A percentile compares a stretch with the other conserved stretches of the same genome.
Conservation (phyloP, 768 basidiomycete species). For the Boletus bicolor region DNA sequence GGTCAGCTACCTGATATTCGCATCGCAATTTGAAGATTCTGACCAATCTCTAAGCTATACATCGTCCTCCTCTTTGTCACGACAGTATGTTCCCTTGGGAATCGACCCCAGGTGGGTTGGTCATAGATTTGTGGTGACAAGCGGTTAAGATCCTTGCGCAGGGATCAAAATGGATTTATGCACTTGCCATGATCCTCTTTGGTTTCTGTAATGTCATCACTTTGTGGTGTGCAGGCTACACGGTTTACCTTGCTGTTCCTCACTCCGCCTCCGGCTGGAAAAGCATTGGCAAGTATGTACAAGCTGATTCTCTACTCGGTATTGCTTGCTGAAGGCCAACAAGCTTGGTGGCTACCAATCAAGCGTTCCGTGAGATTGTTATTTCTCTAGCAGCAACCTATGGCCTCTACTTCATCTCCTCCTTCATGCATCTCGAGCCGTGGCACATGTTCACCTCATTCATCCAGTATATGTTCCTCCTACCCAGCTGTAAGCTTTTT, state of each 20-base stretch:
- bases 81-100: constrained; percentile 85
- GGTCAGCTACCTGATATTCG: constrained; percentile 20
- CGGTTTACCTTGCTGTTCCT: constrained; percentile 81
- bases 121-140: constrained; percentile 2
- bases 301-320: not conserved
- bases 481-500: constrained; percentile 60
- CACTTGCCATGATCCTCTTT: constrained; percentile 70
- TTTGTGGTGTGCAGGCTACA: constrained; percentile 88
- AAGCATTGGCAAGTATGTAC: constrained; percentile 61
- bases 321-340: constrained; percentile 26
- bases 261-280: constrained; percentile 75
- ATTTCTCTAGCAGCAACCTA: constrained; percentile 76
- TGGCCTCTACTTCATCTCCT: constrained; percentile 81
- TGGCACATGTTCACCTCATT: constrained; percentile 98
- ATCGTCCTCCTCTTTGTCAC: constrained; percentile 81
- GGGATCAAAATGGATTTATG: constrained; percentile 87
- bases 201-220: constrained; percentile 77
- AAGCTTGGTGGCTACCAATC: constrained; percentile 60
- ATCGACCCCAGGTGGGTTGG: constrained; percentile 63
- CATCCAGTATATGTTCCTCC: constrained; percentile 86
- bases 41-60: constrained; percentile 53
- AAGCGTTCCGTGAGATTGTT: constrained; percentile 79
- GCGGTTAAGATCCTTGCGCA: constrained; percentile 24
- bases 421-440: constrained; percentile 87
- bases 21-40: constrained; percentile 18